phyloP scores from a whole-genome alignment of 139 green algal genomes.

The Parachlorella kessleri region DNA sequence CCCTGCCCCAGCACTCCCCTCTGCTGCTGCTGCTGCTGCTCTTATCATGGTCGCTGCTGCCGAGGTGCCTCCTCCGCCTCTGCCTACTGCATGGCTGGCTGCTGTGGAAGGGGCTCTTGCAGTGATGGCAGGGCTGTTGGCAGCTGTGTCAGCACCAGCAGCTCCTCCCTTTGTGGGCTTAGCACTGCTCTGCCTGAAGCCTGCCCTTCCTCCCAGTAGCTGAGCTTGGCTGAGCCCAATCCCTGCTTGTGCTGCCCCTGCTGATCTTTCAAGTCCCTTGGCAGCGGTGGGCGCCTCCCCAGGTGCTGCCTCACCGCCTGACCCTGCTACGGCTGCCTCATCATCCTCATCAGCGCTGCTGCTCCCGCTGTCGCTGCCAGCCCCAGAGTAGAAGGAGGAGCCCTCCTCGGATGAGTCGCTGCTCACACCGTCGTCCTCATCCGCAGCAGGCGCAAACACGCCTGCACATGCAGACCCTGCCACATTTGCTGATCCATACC shows the following conservation, averaged over 20 bases:
- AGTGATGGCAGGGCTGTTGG: not conserved
- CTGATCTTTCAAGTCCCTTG: not conserved
- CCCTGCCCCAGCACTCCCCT: not conserved
- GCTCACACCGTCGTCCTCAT: conserved; percentile 7
- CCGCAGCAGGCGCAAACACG: not conserved
- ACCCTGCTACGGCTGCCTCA: not conserved
- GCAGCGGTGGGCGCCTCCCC: too few relatives aligned
- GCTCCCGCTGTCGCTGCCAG: too few relatives aligned
- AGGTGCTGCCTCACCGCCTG: conserved; percentile 1
- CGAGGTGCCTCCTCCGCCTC: not conserved
- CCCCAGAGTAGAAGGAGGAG: conserved; percentile 44
- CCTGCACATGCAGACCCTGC: too few relatives aligned
- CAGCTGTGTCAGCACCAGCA: not conserved
- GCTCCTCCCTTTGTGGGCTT: too few relatives aligned
- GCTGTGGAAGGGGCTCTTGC: not conserved
- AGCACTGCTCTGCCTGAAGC: too few relatives aligned
- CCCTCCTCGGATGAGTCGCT: conserved; percentile 40
- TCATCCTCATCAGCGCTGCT: not conserved
- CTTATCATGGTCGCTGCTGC: not conserved
- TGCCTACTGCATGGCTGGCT: not conserved
- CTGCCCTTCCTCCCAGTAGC: too few relatives aligned
- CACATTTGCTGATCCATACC: too few relatives aligned
- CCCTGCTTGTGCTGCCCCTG: not conserved
- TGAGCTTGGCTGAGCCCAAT: too few relatives aligned
- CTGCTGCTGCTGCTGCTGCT: not conserved